These are phyloP conservation scores for Hura crepitans DNA, from an alignment of 441 rosid species.

Conservation along the genomic window DNA sequence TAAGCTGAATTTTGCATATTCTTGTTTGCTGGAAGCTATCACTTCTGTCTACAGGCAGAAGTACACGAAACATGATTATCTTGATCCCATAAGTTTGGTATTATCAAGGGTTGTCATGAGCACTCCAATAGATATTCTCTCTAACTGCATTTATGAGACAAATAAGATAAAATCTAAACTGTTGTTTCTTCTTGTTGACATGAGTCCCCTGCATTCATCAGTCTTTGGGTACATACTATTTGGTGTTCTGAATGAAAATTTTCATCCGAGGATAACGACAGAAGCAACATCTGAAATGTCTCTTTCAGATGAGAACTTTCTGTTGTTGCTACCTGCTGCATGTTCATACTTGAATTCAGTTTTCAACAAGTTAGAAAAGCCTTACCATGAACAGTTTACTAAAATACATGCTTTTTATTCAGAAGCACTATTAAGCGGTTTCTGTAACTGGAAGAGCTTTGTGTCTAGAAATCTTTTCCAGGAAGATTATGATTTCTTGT, in stretches of 20 bases:
- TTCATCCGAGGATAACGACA: constrained; percentile 16
- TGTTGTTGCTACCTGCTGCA: constrained; percentile 73
- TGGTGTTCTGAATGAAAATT: constrained; percentile 33
- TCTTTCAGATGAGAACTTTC: constrained; percentile 52
- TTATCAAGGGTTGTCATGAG: constrained; percentile 46
- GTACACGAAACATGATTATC: constrained; percentile 30
- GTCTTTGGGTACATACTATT: constrained; percentile 53
- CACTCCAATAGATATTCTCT: constrained; percentile 62
- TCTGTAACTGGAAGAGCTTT: constrained; percentile 60
- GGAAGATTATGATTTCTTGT: constrained; percentile 49
- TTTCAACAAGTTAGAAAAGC: constrained; percentile 45
- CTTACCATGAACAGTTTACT: constrained; percentile 33
- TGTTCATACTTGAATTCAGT: constrained; percentile 49
- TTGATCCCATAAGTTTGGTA: constrained; percentile 58
- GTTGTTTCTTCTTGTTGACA: constrained; percentile 62
- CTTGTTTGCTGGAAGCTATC: constrained; percentile 64
- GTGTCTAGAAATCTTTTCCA: constrained; percentile 48
- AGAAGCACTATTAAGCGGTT: constrained; percentile 49
- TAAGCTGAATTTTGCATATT: constrained; percentile 48
- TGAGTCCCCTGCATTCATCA: constrained; percentile 67
- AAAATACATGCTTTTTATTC: constrained; percentile 56
- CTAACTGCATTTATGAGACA: constrained; percentile 47
- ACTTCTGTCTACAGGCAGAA: constrained; percentile 43
- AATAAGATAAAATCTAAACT: constrained; percentile 58
- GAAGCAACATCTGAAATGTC: constrained; percentile 25